Evolutionary conservation across 805 yeast genomes (phyloP).

Genomic region (Metschnikowia kunwiensis): DNA sequence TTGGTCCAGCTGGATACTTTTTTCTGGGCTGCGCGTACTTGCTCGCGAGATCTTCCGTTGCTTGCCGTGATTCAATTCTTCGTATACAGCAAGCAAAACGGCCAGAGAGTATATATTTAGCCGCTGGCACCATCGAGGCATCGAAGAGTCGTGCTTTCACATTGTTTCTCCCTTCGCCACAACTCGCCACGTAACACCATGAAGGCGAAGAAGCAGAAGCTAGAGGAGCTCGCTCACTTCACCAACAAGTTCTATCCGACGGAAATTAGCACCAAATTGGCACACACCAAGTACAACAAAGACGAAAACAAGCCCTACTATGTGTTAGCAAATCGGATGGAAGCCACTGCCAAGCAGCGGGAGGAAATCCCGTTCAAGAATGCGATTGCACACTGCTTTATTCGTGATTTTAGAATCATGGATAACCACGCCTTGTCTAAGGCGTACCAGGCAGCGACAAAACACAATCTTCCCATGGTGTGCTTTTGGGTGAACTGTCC

Average conservation of each 20-base stretch:
- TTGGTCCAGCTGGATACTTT: no score
- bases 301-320: conserved; percentile 32
- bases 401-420: conserved; percentile 42
- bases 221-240: conserved; percentile 16
- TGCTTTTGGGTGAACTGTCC: conserved; percentile 42
- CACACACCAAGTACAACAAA: conserved; percentile 23
- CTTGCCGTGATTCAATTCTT: no score
- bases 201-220: conserved; percentile 16
- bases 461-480: conserved; percentile 32
- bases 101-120: no score
- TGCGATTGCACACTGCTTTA: conserved; percentile 45
- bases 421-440: conserved; percentile 43
- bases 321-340: conserved; percentile 15
- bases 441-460: conserved; percentile 32
- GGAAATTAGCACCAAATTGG: conserved; percentile 15
- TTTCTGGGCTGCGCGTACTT: not conserved
- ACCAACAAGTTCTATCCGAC: conserved; percentile 13
- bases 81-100: no score
- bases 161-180: not conserved
- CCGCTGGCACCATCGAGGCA: conserved; percentile 1
- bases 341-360: conserved; percentile 12
- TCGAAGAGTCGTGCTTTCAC: conserved; percentile 1
- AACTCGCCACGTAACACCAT: conserved; percentile 2
- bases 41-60: conserved; percentile 3
- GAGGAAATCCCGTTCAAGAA: conserved; percentile 14